Evolutionary conservation across 306 rosid species (phyloP).

Genomic region (Biancaea sappan): DNA sequence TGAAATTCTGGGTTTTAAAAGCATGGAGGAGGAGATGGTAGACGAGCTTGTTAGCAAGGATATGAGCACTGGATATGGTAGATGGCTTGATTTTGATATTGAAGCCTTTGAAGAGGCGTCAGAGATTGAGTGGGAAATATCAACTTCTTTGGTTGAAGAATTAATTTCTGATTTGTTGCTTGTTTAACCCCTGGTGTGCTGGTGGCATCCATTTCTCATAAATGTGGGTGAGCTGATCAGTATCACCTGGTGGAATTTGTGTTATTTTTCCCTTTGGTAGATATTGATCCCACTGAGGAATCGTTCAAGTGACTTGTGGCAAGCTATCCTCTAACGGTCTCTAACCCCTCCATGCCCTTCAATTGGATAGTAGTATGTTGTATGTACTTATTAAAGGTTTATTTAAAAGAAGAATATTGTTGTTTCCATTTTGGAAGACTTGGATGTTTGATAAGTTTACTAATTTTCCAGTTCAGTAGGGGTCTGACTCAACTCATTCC

Average conservation of each 20-base stretch:
- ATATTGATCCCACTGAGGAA: no score
- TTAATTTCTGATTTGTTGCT: slow-evolving; percentile 55
- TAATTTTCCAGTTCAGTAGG: background rate
- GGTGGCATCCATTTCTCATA: background rate
- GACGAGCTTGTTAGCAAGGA: no score
- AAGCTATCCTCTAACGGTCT: background rate
- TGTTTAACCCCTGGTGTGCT: slow-evolving; percentile 17
- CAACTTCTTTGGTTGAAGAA: slow-evolving; percentile 55
- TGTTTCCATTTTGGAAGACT: background rate
- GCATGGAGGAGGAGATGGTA: slow-evolving; percentile 54
- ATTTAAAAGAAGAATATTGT: background rate
- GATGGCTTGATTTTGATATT: slow-evolving; percentile 43
- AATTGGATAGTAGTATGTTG: background rate
- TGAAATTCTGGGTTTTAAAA: slow-evolving; percentile 56
- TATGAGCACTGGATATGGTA: no score
- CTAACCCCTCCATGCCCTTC: slow-evolving; percentile 1
- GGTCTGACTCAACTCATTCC: background rate
- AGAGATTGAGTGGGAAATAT: slow-evolving; percentile 52
- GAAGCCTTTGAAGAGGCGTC: slow-evolving; percentile 60
- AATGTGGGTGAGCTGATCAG: no score
- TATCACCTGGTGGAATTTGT: no score
- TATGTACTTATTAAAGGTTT: background rate
- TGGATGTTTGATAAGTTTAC: background rate
- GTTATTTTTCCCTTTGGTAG: no score
- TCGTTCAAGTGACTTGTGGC: no score